A percentile compares a stretch with the other conserved stretches of the same genome.
phyloP scores from a whole-genome alignment of 352 stramenopile genomes.

The Globisporangium solare region DNA sequence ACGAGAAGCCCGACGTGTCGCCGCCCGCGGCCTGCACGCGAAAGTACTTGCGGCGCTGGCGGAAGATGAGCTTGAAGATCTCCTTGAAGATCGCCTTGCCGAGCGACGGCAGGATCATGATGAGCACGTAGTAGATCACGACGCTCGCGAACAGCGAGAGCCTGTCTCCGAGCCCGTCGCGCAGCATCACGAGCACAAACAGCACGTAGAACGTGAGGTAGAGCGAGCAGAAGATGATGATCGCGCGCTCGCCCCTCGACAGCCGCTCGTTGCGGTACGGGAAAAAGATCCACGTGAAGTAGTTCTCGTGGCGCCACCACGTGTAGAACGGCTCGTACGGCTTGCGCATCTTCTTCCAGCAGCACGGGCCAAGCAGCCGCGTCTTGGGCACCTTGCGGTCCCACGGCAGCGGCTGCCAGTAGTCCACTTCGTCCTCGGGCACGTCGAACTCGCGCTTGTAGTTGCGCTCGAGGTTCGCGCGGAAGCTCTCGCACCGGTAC shows the following conservation, averaged over 20 bases:
- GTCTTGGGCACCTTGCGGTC: slow-evolving; percentile 71
- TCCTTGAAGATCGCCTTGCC: slow-evolving; percentile 74
- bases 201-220: slow-evolving; percentile 78
- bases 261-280: slow-evolving; percentile 64
- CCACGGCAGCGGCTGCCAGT: slow-evolving; percentile 66
- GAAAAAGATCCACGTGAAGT: slow-evolving; percentile 75
- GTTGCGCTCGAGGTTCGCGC: slow-evolving; percentile 52
- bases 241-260: slow-evolving; percentile 44
- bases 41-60: slow-evolving; percentile 65
- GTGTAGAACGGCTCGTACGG: slow-evolving; percentile 69
- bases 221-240: slow-evolving; percentile 64
- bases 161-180: slow-evolving; percentile 28
- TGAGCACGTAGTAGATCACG: slow-evolving; percentile 45
- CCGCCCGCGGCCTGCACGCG: slow-evolving; percentile 38
- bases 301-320: slow-evolving; percentile 75
- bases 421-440: slow-evolving; percentile 63
- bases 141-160: slow-evolving; percentile 37
- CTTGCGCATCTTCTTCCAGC: slow-evolving; percentile 57
- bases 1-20: slow-evolving; percentile 43
- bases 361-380: slow-evolving; percentile 50
- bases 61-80: slow-evolving; percentile 74
- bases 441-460: slow-evolving; percentile 49
- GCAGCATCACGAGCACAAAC: slow-evolving; percentile 62
- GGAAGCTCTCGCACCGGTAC: slow-evolving; percentile 49
- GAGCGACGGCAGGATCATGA: slow-evolving; percentile 45